These are phyloP conservation scores for Discostella stelligeroides DNA, from an alignment of 108 stramenopile species.

Conservation along the genomic window DNA sequence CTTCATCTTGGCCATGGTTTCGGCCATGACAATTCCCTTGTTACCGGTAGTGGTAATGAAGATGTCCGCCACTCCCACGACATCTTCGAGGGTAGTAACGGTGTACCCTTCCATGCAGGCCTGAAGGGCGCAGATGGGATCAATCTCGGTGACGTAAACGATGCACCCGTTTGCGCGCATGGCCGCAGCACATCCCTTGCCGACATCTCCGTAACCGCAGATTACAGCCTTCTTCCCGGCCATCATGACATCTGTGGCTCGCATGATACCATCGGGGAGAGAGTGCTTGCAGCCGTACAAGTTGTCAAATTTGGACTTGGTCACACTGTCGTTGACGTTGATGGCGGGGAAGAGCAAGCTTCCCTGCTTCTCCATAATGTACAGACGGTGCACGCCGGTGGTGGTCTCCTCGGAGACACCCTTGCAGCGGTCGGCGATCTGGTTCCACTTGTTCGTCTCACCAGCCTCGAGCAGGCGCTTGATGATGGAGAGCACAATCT, in stretches of 20 bases:
- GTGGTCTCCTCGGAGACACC: constrained; percentile 99
- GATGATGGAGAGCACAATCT: constrained; percentile 98
- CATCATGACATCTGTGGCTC: constrained; percentile 99
- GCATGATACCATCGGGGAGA: constrained; percentile 99
- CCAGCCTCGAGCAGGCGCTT: constrained; percentile 94
- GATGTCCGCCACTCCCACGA: constrained; percentile 90
- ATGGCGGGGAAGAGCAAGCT: constrained; percentile 98
- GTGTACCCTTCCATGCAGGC: constrained; percentile 99
- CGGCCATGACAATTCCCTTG: constrained; percentile 98
- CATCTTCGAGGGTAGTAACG: constrained; percentile 90
- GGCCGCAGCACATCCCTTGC: constrained; percentile 99
- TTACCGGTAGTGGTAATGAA: constrained; percentile 99
- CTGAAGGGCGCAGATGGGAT: constrained; percentile 99
- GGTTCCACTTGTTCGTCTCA: constrained; percentile 98
- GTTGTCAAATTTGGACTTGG: constrained; percentile 99
- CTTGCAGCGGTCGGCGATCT: constrained; percentile 91
- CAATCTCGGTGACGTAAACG: constrained; percentile 98
- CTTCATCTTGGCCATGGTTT: constrained; percentile 98
- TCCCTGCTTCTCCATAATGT: constrained; percentile 98
- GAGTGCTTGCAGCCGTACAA: constrained; percentile 99
- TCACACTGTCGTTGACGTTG: constrained; percentile 99
- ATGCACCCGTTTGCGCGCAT: constrained; percentile 98
- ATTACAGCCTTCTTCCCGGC: constrained; percentile 99
- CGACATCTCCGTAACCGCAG: constrained; percentile 99
- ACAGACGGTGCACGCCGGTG: constrained; percentile 99